Percentiles rank a stretch among this genome's conserved stretches.
phyloP scores from a whole-genome alignment of 495 filamentous ascomycete genomes.

The Aspergillus sclerotioniger region DNA sequence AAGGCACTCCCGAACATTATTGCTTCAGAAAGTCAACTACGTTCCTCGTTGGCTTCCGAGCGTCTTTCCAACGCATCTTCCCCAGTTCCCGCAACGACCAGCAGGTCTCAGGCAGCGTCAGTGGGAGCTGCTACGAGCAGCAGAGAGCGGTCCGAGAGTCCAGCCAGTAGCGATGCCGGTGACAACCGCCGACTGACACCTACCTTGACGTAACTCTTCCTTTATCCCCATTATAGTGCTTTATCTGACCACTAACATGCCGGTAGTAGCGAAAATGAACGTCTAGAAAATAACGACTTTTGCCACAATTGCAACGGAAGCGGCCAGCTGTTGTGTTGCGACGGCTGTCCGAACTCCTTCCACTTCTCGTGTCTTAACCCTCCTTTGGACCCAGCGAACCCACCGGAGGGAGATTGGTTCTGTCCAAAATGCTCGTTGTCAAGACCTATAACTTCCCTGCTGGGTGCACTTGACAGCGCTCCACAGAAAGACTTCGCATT shows the following conservation, averaged over 20 bases:
- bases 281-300: conserved; percentile 75
- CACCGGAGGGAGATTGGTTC: conserved; percentile 75
- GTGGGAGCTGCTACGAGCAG: neutral
- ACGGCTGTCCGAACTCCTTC: conserved; percentile 81
- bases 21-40: conserved; percentile 25
- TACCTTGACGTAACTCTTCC: conserved; percentile 9
- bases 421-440: conserved; percentile 69
- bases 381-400: conserved; percentile 59
- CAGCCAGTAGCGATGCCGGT: conserved; percentile 26
- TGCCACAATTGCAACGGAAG: conserved; percentile 78
- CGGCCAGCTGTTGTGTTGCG: conserved; percentile 88
- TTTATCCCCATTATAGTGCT: neutral
- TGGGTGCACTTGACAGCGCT: conserved; percentile 57
- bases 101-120: neutral
- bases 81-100: neutral
- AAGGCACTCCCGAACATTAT: conserved; percentile 20
- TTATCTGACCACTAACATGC: neutral
- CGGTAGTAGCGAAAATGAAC: conserved; percentile 26
- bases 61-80: conserved; percentile 19
- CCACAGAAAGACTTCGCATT: conserved; percentile 73
- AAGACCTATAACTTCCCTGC: conserved; percentile 57
- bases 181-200: conserved; percentile 26
- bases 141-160: conserved; percentile 18
- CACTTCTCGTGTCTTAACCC: conserved; percentile 85
- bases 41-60: conserved; percentile 22